Evolutionary conservation across 345 rosid species (phyloP), one percentile per base, ranked within the genome.

Genomic region (Gossypium ekmanianum): DNA sequence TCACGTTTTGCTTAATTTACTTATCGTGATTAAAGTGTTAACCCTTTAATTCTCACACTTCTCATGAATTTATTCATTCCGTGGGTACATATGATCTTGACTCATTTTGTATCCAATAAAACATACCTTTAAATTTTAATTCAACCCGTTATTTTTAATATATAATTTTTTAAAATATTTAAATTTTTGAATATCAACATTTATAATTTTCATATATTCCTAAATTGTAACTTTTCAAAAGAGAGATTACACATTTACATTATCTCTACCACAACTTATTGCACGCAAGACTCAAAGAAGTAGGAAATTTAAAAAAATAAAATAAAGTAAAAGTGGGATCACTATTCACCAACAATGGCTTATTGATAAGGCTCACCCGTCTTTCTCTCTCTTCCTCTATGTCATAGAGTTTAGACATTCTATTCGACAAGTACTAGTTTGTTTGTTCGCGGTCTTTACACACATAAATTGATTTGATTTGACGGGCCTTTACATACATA

Each of bases 381-480:
- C 41, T 34, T 34, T 34, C 41, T 34, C 56, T 52, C 56, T 52
- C 56, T 52, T 18, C 56, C 9, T 52, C 62, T 58, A 56, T 18
- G 62, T 22, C 11, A 3, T 6, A 58, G 62, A 52, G 56, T 51
- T 14, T 51, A 1, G 17, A 11, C 62, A 57, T 22, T 27, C 9
- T 52, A 16, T 29, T 59, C 34, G 81, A 59, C 50, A 39, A 54
- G 45, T 74, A 14, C 59, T 61, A 0, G 4, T 57, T 76, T 85
- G 84, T 79, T 77, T 73, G 29, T 41, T 81, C 73, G 84, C 78
- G 77, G 80, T 77, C 80, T 55, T n/a, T 14, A 16, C 64, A 11
- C 50, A 8, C 10, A 11, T 55, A 80, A 11, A 39, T 41, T 26
- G 10, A 59, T 24, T 59, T 57, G 81, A 78, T 78, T 76, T 69